Conservation (phyloP, 2,329 filamentous ascomycete genomes). For the Domatiomyces globalis region DNA sequence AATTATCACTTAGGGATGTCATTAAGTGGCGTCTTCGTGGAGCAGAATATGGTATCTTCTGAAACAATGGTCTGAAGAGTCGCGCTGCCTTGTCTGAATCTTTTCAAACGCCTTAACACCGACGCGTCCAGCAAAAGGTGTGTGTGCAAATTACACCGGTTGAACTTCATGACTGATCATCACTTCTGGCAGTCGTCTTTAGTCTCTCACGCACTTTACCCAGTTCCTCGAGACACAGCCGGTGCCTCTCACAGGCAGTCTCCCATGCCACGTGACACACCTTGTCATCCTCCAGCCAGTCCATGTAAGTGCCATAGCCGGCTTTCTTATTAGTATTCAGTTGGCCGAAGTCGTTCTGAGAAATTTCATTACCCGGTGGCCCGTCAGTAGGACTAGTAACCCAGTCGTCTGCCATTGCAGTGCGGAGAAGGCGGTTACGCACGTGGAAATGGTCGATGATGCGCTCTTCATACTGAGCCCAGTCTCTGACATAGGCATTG, state of each 20-base stretch:
- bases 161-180: not conserved
- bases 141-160: not conserved
- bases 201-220: constrained; percentile 21
- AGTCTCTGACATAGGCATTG: constrained; percentile 42
- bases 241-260: constrained; percentile 33
- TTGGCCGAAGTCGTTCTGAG: constrained; percentile 5
- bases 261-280: constrained; percentile 35
- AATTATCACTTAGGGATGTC: too few relatives aligned
- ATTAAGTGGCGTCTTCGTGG: too few relatives aligned
- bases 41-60: too few relatives aligned
- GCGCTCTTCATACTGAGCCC: constrained; percentile 39
- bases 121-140: not conserved
- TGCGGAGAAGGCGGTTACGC: constrained; percentile 36
- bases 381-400: constrained; percentile 35
- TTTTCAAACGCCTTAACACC: too few relatives aligned
- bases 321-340: constrained; percentile 20
- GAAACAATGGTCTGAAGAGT: too few relatives aligned
- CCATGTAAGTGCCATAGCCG: constrained; percentile 32
- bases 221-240: constrained; percentile 29
- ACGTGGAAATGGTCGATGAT: constrained; percentile 44
- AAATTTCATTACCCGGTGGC: constrained; percentile 18
- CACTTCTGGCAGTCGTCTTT: not conserved
- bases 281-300: constrained; percentile 32
- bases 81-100: too few relatives aligned
- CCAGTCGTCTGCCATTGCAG: constrained; percentile 34